Percentiles rank a stretch among this genome's conserved stretches.
Conservation (phyloP, 495 filamentous ascomycete species). For the Xylaria palmicola region DNA sequence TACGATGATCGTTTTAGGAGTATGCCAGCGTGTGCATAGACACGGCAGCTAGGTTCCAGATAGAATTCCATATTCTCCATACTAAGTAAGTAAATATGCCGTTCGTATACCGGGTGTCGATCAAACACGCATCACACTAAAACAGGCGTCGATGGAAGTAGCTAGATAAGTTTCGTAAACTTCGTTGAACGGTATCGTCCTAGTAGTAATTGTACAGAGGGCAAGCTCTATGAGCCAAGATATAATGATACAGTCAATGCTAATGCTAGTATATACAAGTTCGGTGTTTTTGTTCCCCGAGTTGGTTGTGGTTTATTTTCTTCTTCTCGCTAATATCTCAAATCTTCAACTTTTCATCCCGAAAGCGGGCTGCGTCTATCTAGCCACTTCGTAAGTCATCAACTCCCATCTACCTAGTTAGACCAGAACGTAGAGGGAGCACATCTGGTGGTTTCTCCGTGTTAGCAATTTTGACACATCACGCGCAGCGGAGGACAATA, state of each 20-base stretch:
- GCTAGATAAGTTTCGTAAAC: neutral
- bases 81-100: no score
- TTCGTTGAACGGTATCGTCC: slow-evolving; percentile 7
- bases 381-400: no score
- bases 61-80: no score
- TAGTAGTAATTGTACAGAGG: neutral
- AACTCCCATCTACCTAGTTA: slow-evolving; percentile 21
- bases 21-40: no score
- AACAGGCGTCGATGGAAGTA: neutral
- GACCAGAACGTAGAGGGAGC: slow-evolving; percentile 53
- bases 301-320: neutral
- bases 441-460: slow-evolving; percentile 38
- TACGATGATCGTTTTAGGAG: no score
- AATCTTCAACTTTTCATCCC: neutral
- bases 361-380: no score
- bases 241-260: neutral
- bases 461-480: slow-evolving; percentile 11
- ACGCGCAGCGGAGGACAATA: neutral
- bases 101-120: neutral
- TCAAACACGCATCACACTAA: neutral
- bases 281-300: neutral
- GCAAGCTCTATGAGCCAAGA: neutral
- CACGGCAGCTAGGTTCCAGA: no score
- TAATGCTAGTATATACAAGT: slow-evolving; percentile 1
- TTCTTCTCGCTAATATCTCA: neutral